Evolutionary conservation across 257 asterid genomes (phyloP).

Genomic region (Prunella vulgaris): DNA sequence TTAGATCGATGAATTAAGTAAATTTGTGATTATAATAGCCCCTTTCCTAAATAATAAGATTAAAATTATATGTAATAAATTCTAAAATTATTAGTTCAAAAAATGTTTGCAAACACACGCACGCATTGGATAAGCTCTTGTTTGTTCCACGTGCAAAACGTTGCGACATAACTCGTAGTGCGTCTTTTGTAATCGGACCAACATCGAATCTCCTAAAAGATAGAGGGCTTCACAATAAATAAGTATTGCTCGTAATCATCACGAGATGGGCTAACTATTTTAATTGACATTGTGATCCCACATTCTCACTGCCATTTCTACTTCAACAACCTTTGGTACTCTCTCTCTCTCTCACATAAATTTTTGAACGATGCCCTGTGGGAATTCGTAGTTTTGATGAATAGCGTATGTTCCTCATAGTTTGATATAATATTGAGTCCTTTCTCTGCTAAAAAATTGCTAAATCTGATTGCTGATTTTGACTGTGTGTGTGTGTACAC

Average conservation of each 20-base stretch:
- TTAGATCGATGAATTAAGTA: too few relatives aligned
- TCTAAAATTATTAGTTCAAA: too few relatives aligned
- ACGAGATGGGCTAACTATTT: not conserved
- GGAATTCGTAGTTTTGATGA: not conserved
- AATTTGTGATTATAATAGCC: too few relatives aligned
- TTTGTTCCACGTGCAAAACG: conserved; percentile 4
- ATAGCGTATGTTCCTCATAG: not conserved
- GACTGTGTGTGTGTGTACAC: not conserved
- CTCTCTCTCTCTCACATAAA: conserved; percentile 4
- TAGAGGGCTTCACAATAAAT: conserved; percentile 1
- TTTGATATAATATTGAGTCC: not conserved
- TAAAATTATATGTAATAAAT: too few relatives aligned
- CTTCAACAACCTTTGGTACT: conserved; percentile 18
- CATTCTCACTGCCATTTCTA: not conserved
- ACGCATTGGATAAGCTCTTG: not conserved
- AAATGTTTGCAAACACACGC: too few relatives aligned
- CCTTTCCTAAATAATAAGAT: too few relatives aligned
- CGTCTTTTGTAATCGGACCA: not conserved
- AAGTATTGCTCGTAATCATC: not conserved
- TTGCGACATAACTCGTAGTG: not conserved
- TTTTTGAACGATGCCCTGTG: not conserved
- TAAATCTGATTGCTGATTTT: not conserved
- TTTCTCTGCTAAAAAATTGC: conserved; percentile 8
- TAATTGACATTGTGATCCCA: not conserved
- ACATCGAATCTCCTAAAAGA: not conserved